These are phyloP conservation scores for Coelastrella sp. DNA, from an alignment of 139 green algal genomes.

Conservation along the genomic window DNA sequence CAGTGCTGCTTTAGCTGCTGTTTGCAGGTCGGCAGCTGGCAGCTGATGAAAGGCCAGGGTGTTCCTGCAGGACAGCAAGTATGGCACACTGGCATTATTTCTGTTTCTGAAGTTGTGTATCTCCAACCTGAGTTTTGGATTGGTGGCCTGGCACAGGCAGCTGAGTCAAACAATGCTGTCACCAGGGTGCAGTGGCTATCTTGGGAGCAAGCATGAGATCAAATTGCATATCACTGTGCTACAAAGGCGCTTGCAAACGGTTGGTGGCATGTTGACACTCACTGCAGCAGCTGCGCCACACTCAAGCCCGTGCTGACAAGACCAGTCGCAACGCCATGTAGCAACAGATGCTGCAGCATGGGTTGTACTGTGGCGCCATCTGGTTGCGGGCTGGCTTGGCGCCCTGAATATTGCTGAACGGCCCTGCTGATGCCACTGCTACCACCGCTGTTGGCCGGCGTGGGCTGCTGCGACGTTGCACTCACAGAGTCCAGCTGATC, in stretches of 20 bases:
- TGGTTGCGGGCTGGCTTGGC: neutral
- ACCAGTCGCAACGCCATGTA: slow-evolving; percentile 7
- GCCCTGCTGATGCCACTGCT: slow-evolving; percentile 10
- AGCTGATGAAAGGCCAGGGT: slow-evolving; percentile 32
- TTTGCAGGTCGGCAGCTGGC: neutral
- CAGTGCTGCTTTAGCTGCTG: slow-evolving; percentile 14
- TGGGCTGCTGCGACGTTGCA: neutral
- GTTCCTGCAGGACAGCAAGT: slow-evolving; percentile 37
- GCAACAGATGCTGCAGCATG: slow-evolving; percentile 43
- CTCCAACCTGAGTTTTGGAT: no score
- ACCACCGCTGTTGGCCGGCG: neutral
- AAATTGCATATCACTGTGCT: no score
- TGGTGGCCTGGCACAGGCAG: no score
- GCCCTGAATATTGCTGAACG: neutral
- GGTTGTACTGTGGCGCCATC: neutral
- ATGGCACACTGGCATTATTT: no score
- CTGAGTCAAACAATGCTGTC: neutral
- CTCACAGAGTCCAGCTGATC: neutral
- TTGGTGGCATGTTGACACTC: neutral
- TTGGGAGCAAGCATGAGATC: no score
- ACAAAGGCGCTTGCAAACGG: no score
- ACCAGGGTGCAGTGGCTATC: neutral
- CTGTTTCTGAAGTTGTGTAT: no score
- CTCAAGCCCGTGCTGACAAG: neutral
- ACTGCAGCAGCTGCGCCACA: slow-evolving; percentile 32